Conservation (phyloP, 2,329 filamentous ascomycete genomes). For the Aspergillus costaricaensis region DNA sequence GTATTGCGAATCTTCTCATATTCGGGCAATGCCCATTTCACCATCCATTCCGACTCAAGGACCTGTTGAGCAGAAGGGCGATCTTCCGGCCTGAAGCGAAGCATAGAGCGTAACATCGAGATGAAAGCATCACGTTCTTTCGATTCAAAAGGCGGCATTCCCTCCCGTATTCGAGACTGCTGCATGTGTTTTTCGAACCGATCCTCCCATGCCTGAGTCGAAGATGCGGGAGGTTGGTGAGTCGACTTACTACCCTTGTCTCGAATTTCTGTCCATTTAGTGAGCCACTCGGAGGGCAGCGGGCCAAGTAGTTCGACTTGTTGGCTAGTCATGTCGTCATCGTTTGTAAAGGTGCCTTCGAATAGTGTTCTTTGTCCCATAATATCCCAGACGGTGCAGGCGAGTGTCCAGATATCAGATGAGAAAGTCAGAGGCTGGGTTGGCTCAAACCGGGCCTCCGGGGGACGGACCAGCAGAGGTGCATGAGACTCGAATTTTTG, state of each 20-base stretch:
- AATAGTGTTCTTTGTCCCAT: slow-evolving; percentile 20
- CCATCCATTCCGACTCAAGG: slow-evolving; percentile 29
- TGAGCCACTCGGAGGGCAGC: slow-evolving; percentile 27
- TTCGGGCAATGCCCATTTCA: slow-evolving; percentile 25
- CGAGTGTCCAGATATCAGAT: too few species aligned
- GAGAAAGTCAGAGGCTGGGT: too few species aligned
- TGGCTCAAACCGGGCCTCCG: slow-evolving; percentile 26
- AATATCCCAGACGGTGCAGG: too few species aligned
- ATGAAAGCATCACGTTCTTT: slow-evolving; percentile 23
- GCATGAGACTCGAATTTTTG: slow-evolving; percentile 22
- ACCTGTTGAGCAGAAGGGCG: slow-evolving; percentile 22
- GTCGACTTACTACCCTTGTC: background rate
- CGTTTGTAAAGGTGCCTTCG: slow-evolving; percentile 23
- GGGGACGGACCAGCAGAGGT: slow-evolving; percentile 30
- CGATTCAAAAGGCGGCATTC: slow-evolving; percentile 11
- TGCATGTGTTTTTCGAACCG: slow-evolving; percentile 23
- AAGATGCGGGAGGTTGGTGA: too few species aligned
- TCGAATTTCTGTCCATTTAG: slow-evolving; percentile 22
- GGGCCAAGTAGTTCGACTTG: slow-evolving; percentile 31
- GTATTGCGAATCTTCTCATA: slow-evolving; percentile 13
- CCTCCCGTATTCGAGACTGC: slow-evolving; percentile 16
- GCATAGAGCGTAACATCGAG: slow-evolving; percentile 26
- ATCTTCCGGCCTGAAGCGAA: slow-evolving; percentile 24
- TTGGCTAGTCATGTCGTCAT: slow-evolving; percentile 30
- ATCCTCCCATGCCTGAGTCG: slow-evolving; percentile 10